These are phyloP conservation scores for Verticillium zaregamsianum DNA, from an alignment of 2,329 filamentous ascomycete genomes.

Conservation along the genomic window DNA sequence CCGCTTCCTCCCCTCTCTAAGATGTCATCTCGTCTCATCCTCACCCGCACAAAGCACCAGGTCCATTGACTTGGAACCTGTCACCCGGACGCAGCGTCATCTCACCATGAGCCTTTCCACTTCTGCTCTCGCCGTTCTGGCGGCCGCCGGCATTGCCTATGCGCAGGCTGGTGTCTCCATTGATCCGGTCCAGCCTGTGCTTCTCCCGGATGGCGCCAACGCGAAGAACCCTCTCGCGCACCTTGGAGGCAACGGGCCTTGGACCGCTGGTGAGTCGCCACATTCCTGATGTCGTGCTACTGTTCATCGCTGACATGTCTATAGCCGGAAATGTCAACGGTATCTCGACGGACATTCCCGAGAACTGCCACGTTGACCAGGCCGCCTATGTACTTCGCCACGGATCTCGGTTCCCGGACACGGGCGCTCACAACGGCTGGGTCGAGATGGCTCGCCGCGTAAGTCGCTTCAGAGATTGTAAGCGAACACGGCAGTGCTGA, in stretches of 20 bases:
- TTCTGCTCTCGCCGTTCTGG: slow-evolving; percentile 6
- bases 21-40: not conserved
- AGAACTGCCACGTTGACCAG: slow-evolving; percentile 55
- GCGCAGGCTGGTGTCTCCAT: slow-evolving; percentile 16
- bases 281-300: not conserved
- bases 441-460: slow-evolving; percentile 39
- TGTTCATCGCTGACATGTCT: not conserved
- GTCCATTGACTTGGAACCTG: not conserved
- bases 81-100: not conserved
- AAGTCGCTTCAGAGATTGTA: slow-evolving; percentile 8
- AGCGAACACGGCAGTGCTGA: not conserved
- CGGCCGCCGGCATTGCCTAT: slow-evolving; percentile 9
- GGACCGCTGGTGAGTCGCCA: slow-evolving; percentile 37
- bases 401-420: slow-evolving; percentile 60
- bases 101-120: not conserved
- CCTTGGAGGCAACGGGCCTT: slow-evolving; percentile 50
- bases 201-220: slow-evolving; percentile 17
- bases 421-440: slow-evolving; percentile 57
- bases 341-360: slow-evolving; percentile 50
- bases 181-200: slow-evolving; percentile 21
- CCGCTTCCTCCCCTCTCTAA: not conserved
- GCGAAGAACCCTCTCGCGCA: slow-evolving; percentile 40
- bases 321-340: slow-evolving; percentile 51
- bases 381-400: slow-evolving; percentile 57
- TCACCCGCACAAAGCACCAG: not conserved